Evolutionary conservation across 225 moss, liverwort and hornwort species (phyloP), one percentile per base, ranked within the genome.

Genomic region (Pseudoscleropodium purum): DNA sequence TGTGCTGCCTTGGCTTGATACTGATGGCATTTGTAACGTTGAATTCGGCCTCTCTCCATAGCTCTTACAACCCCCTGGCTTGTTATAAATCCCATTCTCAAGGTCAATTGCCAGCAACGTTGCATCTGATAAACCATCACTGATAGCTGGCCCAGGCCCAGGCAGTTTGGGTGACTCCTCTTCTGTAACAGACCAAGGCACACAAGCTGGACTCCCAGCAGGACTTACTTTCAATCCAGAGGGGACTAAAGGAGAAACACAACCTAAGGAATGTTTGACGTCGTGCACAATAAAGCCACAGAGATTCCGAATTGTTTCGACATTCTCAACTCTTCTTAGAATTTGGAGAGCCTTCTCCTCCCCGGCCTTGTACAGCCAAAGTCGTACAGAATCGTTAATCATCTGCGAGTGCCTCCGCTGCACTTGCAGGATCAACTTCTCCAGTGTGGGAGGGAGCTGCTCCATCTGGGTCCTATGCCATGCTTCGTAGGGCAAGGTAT

Each of bases 1-100:
- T 15, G 84, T 91, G 81, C 90, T 91, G 43, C 88, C 88, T 80
- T 93, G 93, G 80, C 93, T 93, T 49, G 91, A 60, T 29, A 72
- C 76, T 14, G 85, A 79, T 39, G 68, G 72, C 79, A 62, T 10
- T 67, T 85, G 90, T 43, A 19, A 21, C 24, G 81, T 61, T 43
- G 77, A 80, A 45, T 43, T 61, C 12, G 74, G 54, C 61, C 65
- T 36, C 65, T 87, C 47, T 67, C 64, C 79, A 56, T 29, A 73
- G 65, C 89, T 84, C 49, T 47, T 12, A 37, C 83, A 86, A 54
- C 18, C 37, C 39, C 49, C 85, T 26, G 60, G 5, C 84, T 47
- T 66, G 33, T 65, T 25, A 17, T 76, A 39, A 21, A 62, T 54
- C 34, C 7, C 88, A 68, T 45, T 65, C 47, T 74, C 72, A 18